Conservation (phyloP, 371 early-diverging fungal genomes). For the Homolaphlyctis polyrhiza region DNA sequence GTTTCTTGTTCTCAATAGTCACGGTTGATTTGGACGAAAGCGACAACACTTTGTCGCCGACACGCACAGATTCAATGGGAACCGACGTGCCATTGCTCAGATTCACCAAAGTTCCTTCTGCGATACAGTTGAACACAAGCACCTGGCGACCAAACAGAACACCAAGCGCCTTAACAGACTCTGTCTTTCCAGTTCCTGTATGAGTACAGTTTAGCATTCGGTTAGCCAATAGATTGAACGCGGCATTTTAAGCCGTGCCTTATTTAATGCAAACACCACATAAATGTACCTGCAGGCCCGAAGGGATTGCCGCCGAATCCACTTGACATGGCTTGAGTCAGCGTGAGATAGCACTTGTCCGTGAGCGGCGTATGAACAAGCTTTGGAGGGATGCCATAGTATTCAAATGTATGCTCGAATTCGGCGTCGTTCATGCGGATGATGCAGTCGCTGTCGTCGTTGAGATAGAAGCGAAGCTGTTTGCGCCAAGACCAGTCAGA, state of each 20-base stretch:
- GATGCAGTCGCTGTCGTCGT: conserved; percentile 20
- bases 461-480: conserved; percentile 44
- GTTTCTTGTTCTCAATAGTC: too few relatives aligned
- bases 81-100: too few relatives aligned
- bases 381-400: conserved; percentile 49
- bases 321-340: conserved; percentile 49
- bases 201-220: too few relatives aligned
- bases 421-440: conserved; percentile 38
- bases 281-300: conserved; percentile 40
- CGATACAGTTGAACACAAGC: conserved; percentile 57
- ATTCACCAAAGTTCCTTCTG: too few relatives aligned
- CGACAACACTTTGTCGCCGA: too few relatives aligned
- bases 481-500: conserved; percentile 44
- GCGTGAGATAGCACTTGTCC: conserved; percentile 50
- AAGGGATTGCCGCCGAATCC: conserved; percentile 57
- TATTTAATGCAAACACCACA: too few relatives aligned
- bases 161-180: conserved; percentile 51
- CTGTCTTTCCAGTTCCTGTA: conserved; percentile 61
- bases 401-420: conserved; percentile 50
- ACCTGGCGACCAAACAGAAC: conserved; percentile 51
- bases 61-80: too few relatives aligned
- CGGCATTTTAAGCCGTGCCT: too few relatives aligned
- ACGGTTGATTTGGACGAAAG: too few relatives aligned
- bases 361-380: conserved; percentile 54
- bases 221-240: too few relatives aligned